Base-by-base conservation (phyloP, 306 rosid genomes). In the Dryas alaskensis region DNA sequence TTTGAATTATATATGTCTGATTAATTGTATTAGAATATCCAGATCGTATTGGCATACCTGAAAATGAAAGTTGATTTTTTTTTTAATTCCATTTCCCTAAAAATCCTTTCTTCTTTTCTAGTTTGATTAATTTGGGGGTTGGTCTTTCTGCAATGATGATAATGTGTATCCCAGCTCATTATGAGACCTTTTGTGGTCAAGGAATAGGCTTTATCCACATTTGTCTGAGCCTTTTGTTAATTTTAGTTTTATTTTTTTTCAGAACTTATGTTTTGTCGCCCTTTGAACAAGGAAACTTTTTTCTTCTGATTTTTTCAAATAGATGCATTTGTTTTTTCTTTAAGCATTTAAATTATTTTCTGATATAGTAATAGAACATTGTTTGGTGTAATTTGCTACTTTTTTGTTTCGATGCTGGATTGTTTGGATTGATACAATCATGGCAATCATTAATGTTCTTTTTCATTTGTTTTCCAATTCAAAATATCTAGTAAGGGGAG, bases 141-240 rank as follows among this genome's bases (percentile, higher is more conserved):
- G 9, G 19, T 51, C 17, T 68, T 60, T 46, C 37, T 55, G 79
- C 85, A 11, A 31, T 80, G 89, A 83, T 80, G 85, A 82, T 77
- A 75, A 60, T 80, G 79, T 60, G 76, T 66, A 80, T 86, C 87
- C 87, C 87, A 78, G 87, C 87, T 82, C 87, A 80, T 77, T 72
- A 82, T 64, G 86, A 85, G 85, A 60, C 76, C 83, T 80, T 83
- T 69, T 31, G 65, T 68, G 87, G 89, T 80, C 85, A 12, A 62
- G 81, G 89, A 86, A 70, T 82, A 62, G 55, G 65, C 47, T 19
- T 48, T 49, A 57, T 59, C 76, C 81, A 81, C 73, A 52, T 74
- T 51, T 74, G 67, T 82, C 82, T 82, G 83, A 85, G 86, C 86
- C 50, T 50, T 14, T 40, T 1, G 0, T 31, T 31, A 31, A 31